phyloP scores from a whole-genome alignment of 257 asterid genomes.

The Henckelia pumila region DNA sequence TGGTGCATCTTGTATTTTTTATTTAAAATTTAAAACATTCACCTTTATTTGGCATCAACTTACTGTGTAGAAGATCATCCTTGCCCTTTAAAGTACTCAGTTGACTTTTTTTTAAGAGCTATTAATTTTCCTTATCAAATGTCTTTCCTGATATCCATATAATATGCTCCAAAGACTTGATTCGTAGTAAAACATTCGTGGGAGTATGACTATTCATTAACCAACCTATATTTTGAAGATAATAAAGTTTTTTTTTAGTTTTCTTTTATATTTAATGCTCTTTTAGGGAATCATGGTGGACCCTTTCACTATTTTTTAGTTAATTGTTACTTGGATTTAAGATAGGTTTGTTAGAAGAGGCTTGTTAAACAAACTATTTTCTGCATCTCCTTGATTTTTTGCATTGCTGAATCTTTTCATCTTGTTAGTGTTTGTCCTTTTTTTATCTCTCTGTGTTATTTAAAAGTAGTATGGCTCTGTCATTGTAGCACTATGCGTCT shows the following conservation, averaged over 20 bases:
- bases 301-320: neutral
- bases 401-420: neutral
- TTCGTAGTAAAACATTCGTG: neutral
- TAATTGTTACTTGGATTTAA: neutral
- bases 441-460: neutral
- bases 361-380: neutral
- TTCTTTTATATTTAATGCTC: neutral
- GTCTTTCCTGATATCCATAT: neutral
- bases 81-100: neutral
- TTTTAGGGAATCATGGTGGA: neutral
- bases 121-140: neutral
- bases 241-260: neutral
- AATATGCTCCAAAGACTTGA: constrained; percentile 9
- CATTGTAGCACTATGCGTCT: neutral
- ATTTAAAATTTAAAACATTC: too few species aligned
- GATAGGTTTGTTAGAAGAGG: constrained; percentile 2
- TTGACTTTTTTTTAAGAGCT: constrained; percentile 2
- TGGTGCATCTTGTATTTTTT: neutral
- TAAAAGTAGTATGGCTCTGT: neutral
- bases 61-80: neutral
- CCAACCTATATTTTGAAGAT: neutral
- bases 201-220: neutral
- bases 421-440: neutral
- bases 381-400: neutral
- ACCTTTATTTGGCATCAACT: neutral